phyloP scores from a whole-genome alignment of 208 protist species.

The Novymonas esmeraldas region DNA sequence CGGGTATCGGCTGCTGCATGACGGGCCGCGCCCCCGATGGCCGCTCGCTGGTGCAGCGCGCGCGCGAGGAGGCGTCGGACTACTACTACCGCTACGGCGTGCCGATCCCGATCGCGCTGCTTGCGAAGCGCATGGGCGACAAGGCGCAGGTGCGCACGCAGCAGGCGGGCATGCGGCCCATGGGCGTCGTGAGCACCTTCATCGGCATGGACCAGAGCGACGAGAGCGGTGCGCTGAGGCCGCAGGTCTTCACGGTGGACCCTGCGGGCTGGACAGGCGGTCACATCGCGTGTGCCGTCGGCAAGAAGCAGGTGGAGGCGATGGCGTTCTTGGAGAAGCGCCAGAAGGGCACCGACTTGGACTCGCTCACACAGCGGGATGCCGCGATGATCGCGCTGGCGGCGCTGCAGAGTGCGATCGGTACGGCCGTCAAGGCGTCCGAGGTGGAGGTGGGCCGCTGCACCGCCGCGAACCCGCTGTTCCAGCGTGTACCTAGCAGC shows the following conservation, averaged over 20 bases:
- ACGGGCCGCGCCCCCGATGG: slow-evolving; percentile 95
- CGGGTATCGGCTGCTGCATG: slow-evolving; percentile 94
- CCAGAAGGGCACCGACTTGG: slow-evolving; percentile 88
- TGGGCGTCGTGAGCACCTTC: slow-evolving; percentile 94
- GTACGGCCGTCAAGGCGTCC: slow-evolving; percentile 65
- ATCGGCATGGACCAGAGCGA: slow-evolving; percentile 95
- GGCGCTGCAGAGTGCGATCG: slow-evolving; percentile 80
- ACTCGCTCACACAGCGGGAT: slow-evolving; percentile 75
- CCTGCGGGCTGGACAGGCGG: slow-evolving; percentile 94
- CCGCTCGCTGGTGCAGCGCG: slow-evolving; percentile 91
- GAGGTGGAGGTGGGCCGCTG: slow-evolving; percentile 88
- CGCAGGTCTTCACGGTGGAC: slow-evolving; percentile 95
- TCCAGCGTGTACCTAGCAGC: slow-evolving; percentile 64
- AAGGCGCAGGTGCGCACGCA: slow-evolving; percentile 98
- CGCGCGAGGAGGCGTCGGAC: slow-evolving; percentile 94
- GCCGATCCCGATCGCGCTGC: slow-evolving; percentile 94
- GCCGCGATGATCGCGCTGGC: slow-evolving; percentile 84
- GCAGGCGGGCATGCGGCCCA: slow-evolving; percentile 95
- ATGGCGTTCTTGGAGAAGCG: slow-evolving; percentile 97
- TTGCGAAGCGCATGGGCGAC: slow-evolving; percentile 98
- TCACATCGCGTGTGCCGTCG: slow-evolving; percentile 90
- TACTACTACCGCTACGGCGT: slow-evolving; percentile 97
- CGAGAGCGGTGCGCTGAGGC: slow-evolving; percentile 68
- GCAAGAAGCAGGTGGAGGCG: slow-evolving; percentile 96
- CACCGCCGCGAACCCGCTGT: slow-evolving; percentile 36